A percentile compares a stretch with the other conserved stretches of the same genome.
Evolutionary conservation across 305 asterid species (phyloP).

Genomic region (Fraxinus sp.): DNA sequence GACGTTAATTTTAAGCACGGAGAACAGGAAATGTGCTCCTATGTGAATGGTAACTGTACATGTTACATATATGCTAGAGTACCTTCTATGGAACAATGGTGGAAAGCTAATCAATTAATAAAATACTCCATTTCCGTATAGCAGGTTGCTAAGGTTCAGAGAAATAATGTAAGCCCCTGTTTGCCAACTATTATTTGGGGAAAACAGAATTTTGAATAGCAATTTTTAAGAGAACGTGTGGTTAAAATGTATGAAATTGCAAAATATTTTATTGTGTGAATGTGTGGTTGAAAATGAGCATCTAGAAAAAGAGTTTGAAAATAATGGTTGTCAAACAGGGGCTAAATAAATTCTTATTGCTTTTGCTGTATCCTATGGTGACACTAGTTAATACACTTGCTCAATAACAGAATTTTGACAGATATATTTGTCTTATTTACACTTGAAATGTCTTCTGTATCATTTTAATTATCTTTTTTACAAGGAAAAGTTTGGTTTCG

Average conservation of each 20-base stretch:
- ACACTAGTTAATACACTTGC: background rate
- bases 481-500: slow-evolving; percentile 3
- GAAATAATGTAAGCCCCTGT: background rate
- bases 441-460: background rate
- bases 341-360: background rate
- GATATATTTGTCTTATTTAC: background rate
- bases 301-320: too few species aligned
- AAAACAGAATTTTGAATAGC: too few species aligned
- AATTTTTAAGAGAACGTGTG: too few species aligned
- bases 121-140: background rate
- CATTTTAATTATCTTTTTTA: background rate
- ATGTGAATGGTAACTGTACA: background rate
- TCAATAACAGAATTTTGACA: background rate
- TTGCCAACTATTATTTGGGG: too few species aligned
- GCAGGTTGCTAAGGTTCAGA: background rate
- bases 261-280: too few species aligned
- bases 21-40: background rate
- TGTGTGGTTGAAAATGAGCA: too few species aligned
- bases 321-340: too few species aligned
- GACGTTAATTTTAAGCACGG: background rate
- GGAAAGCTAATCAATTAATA: background rate
- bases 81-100: background rate
- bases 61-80: background rate
- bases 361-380: background rate
- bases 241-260: too few species aligned